Evolutionary conservation across 495 filamentous ascomycete genomes (phyloP), one percentile per base, ranked within the genome.

Genomic region (Aspergillus ellipticus): DNA sequence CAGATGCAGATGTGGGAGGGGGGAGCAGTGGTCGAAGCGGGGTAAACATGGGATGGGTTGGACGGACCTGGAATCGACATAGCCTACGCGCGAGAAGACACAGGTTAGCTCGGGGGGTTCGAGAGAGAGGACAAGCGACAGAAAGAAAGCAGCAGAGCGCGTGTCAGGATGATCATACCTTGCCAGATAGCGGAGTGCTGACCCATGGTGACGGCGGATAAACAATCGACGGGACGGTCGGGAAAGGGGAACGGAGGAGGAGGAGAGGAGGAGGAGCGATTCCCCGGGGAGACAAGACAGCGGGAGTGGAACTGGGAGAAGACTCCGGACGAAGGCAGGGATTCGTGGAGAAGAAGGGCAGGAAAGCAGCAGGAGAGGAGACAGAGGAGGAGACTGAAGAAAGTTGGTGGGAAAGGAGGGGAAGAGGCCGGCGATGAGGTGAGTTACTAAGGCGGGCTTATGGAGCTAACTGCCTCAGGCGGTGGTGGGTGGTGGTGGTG

Each of bases 41-140:
- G 62, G 59, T 58, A 59, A 37, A 26, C n/a, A 54, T 56, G 59
- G 55, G 46, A 52, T 33, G 39, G 45, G 15, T 29, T 42, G n/a
- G 31, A 57, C 53, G 43, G 67, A 88, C 85, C 83, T 87, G 57
- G 78, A 73, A 74, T 87, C 84, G 64, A 87, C 76, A 68, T 87
- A 89, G 68, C 78, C 85, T 89, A 65, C 49, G 55, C 50, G 41
- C 49, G 47, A 59, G 42, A 39, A 50, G 28, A 42, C 15, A 47
- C n/a, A 69, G 58, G 70, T 45, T 48, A 22, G 45, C 35, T 39
- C 13, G n/a, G 13, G 11, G 11, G 35, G 13, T 39, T 37, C 35
- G 35, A 5, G n/a, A 37, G 3, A 6, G n/a, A n/a, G n/a, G n/a
- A n/a, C n/a, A n/a, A n/a, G n/a, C 17, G 21, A 19, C 13, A 33